Evolutionary conservation across 306 rosid genomes (phyloP), one percentile per base, ranked within the genome.

Genomic region (Trifolium repens): DNA sequence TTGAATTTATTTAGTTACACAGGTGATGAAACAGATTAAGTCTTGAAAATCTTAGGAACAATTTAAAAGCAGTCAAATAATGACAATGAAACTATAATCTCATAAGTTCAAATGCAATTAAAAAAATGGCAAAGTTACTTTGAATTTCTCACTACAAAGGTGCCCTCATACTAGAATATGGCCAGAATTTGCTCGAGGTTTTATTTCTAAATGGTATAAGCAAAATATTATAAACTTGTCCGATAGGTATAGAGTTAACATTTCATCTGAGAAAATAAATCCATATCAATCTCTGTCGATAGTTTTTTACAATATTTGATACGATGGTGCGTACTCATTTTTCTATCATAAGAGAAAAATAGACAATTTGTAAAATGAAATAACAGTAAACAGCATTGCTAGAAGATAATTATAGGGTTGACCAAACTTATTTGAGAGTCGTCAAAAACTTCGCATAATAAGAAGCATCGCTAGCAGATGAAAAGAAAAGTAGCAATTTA

Each of bases 31-130:
- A 40, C 44, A 80, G 3, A 19, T 2, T 6, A 74, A 69, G 27
- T 61, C 7, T 5, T 17, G 35, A 53, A 50, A 71, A 46, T n/a
- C 30, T 63, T 3, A 63, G 46, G 55, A 59, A 40, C 61, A 61
- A 43, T 5, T 3, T 2, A 12, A 46, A 66, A 15, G 46, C 13
- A 66, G 17, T 14, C 8, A 22, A 50, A 47, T 24, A 46, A 34
- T 11, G 55, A 42, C 39, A 78, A 32, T 44, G 60, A 49, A 47
- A 52, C 30, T 37, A 39, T 40, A 72, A 37, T 49, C 73, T 66
- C 39, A 58, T 49, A 5, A 5, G 66, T 54, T 59, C n/a, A 55
- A 35, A 77, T 26, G 61, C 35, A 77, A 4, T 49, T 0, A 9
- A 9, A 35, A 60, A 50, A 37, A 17, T 19, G 30, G 59, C 26